Evolutionary conservation across 2,329 filamentous ascomycete species (phyloP), one percentile per base, ranked within the genome.

Genomic region (Akanthomyces lecanii): DNA sequence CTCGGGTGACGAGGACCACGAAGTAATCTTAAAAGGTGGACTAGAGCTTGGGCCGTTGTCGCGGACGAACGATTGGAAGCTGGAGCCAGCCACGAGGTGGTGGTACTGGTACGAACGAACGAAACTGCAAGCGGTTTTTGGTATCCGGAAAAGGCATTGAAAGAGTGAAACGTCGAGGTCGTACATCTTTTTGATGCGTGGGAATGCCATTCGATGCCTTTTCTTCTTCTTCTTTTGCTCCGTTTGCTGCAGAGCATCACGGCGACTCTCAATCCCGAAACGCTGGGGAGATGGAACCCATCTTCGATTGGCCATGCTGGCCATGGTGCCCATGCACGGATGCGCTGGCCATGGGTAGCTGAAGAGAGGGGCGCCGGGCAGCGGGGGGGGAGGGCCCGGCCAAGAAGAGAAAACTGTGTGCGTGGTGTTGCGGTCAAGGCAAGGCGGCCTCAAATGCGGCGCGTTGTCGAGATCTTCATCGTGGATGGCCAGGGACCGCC

Each of bases 1-100:
- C 25, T 16, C 23, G 40, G 50, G 45, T 21, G 50, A 28, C n/a
- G 30, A 60, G 25, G 47, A n/a, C 18, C 58, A 45, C 21, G n/a
- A 36, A 36, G 58, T 54, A 61, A 61, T 61, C 50, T 61, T 61
- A 61, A 61, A 61, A 61, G 58, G 58, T 61, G 58, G 58, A 61
- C 50, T 61, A 45, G 58, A 61, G 50, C 58, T 61, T 53, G 58
- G 47, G 50, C 48, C 48, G 50, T 53, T 28, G 55, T 25, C 36
- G 38, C 36, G 16, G 28, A 60, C 36, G 57, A 60, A 52, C 44
- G 44, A 58, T 25, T 54, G 14, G 36, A 33, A 36, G 48, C 14
- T 52, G 48, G 48, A 25, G 25, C 47, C 25, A 18, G 38, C 38
- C 23, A 25, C 45, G 25, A 8, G 45, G 45, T 48, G 21, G 45